phyloP scores from a whole-genome alignment of 768 basidiomycete genomes.

The Leccinum rimulosum region DNA sequence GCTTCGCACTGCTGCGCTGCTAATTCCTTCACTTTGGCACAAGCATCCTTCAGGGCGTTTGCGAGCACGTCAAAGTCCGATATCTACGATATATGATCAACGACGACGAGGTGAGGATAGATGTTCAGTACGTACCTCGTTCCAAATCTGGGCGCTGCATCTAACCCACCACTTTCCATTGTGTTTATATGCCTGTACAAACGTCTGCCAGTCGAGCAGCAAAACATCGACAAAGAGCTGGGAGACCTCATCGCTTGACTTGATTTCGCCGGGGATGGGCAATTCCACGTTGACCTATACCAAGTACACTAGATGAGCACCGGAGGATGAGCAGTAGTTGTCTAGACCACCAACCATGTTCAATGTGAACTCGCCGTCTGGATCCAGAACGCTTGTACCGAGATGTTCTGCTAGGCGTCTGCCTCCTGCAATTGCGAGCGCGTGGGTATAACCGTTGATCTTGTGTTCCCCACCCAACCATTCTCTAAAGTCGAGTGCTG shows the following conservation, averaged over 20 bases:
- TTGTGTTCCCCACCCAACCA: conserved; percentile 73
- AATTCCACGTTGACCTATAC: conserved; percentile 41
- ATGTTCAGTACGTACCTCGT: conserved; percentile 23
- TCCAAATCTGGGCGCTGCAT: conserved; percentile 33
- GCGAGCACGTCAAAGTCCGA: conserved; percentile 33
- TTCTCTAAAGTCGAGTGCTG: conserved; percentile 70
- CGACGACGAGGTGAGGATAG: background rate
- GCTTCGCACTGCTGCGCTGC: background rate
- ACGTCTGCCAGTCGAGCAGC: conserved; percentile 22
- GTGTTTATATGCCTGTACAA: conserved; percentile 17
- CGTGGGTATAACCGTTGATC: conserved; percentile 70
- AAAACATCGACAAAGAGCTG: conserved; percentile 17
- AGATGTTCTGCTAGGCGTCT: conserved; percentile 54
- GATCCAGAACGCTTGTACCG: conserved; percentile 63
- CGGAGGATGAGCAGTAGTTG: too few relatives aligned
- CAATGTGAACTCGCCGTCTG: conserved; percentile 55
- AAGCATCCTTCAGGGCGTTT: conserved; percentile 26
- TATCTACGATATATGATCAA: conserved; percentile 16
- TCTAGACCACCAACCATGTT: conserved; percentile 54
- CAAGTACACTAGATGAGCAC: background rate
- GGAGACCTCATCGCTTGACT: conserved; percentile 14
- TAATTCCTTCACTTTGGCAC: conserved; percentile 14
- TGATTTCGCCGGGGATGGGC: conserved; percentile 31
- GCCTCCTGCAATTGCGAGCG: conserved; percentile 67
- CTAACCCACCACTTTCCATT: conserved; percentile 33